These are phyloP conservation scores for Otatea glauca DNA, from an alignment of 176 grass and related monocot genomes.

Conservation along the genomic window DNA sequence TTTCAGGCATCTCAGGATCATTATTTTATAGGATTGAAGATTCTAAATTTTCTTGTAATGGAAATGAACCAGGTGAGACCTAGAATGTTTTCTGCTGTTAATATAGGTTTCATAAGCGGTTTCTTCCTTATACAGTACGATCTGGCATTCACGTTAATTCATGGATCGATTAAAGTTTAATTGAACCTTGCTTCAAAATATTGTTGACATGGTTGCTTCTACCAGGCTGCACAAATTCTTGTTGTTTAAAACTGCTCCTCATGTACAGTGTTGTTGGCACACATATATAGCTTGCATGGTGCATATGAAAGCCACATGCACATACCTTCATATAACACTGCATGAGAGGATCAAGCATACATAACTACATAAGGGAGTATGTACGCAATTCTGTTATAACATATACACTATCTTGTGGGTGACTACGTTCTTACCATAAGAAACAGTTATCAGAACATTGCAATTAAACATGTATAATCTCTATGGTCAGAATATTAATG, in stretches of 20 bases:
- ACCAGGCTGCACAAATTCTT: conserved; percentile 12
- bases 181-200: neutral
- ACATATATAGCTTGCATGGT: neutral
- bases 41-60: conserved; percentile 79
- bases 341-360: conserved; percentile 5
- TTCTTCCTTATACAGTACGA: neutral
- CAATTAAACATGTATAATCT: conserved; percentile 20
- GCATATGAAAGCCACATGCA: conserved; percentile 1
- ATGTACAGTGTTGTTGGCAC: conserved; percentile 3
- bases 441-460: conserved; percentile 11
- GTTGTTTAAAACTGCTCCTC: neutral
- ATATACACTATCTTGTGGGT: neutral
- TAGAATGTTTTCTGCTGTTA: conserved; percentile 15
- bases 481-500: neutral
- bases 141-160: conserved; percentile 1
- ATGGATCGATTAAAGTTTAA: conserved; percentile 17
- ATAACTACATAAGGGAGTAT: neutral
- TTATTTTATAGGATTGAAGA: conserved; percentile 98
- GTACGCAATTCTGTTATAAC: neutral
- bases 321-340: conserved; percentile 2
- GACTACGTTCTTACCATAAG: neutral
- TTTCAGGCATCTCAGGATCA: conserved; percentile 92
- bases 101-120: conserved; percentile 4
- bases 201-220: neutral
- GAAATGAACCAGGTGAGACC: conserved; percentile 96